Percentiles rank a stretch among this genome's conserved stretches.
phyloP scores from a whole-genome alignment of 1,139 yeast genomes.

The Candida sojae region DNA sequence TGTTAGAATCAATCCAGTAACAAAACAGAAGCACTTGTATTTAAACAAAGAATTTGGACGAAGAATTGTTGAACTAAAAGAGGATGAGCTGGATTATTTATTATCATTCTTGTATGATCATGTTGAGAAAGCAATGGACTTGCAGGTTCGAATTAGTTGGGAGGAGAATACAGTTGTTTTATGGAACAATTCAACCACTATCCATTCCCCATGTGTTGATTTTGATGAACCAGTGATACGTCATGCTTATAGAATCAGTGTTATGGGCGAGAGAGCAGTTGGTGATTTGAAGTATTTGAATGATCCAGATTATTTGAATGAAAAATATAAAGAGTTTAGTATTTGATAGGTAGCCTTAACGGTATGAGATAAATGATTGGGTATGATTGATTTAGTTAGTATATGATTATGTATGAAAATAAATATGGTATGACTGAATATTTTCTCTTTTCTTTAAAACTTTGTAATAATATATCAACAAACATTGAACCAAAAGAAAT shows the following conservation, averaged over 20 bases:
- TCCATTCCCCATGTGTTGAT: slow-evolving; percentile 27
- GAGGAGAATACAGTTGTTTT: slow-evolving; percentile 39
- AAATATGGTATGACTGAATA: too few relatives aligned
- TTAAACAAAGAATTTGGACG: slow-evolving; percentile 29
- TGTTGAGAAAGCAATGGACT: slow-evolving; percentile 42
- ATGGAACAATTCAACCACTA: slow-evolving; percentile 26
- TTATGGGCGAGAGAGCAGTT: slow-evolving; percentile 27
- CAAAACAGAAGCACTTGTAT: slow-evolving; percentile 24
- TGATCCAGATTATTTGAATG: slow-evolving; percentile 15
- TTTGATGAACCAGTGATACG: slow-evolving; percentile 23
- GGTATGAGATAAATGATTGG: too few relatives aligned
- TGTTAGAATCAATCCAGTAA: slow-evolving; percentile 29
- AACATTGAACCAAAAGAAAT: too few relatives aligned
- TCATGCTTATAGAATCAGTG: slow-evolving; percentile 27
- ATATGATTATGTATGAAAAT: too few relatives aligned
- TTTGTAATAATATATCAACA: too few relatives aligned
- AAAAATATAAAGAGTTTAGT: slow-evolving; percentile 13
- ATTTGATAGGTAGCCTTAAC: not conserved
- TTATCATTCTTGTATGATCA: slow-evolving; percentile 25
- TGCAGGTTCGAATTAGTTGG: slow-evolving; percentile 61
- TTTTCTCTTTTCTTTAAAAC: too few relatives aligned
- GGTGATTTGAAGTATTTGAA: slow-evolving; percentile 22
- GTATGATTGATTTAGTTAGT: too few relatives aligned
- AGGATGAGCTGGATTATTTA: slow-evolving; percentile 27
- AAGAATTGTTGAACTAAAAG: slow-evolving; percentile 27